Evolutionary conservation across 2,329 filamentous ascomycete genomes (phyloP).

Genomic region (Fusarium sp.): DNA sequence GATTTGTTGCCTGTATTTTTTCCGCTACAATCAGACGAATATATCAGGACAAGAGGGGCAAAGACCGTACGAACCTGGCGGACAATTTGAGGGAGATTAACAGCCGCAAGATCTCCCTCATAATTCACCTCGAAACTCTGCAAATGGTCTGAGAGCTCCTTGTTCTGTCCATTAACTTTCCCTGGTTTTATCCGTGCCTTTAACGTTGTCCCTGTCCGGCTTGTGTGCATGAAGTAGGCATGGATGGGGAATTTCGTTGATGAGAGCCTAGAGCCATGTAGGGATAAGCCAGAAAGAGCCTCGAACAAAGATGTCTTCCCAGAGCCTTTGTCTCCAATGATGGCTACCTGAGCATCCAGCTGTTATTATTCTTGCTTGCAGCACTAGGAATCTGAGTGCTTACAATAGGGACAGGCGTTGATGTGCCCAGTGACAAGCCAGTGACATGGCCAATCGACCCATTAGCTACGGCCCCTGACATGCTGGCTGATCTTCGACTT

Average conservation of each 20-base stretch:
- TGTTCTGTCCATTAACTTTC: accelerated
- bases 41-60: accelerated
- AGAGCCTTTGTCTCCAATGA: background rate
- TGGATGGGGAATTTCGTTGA: background rate
- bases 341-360: background rate
- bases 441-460: background rate
- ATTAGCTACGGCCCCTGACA: background rate
- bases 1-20: background rate
- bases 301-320: background rate
- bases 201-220: background rate
- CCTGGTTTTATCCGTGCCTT: background rate
- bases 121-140: background rate
- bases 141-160: background rate
- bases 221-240: background rate
- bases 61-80: background rate
- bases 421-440: background rate
- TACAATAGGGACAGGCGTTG: background rate
- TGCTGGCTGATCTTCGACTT: background rate
- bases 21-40: accelerated
- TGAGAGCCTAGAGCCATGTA: background rate
- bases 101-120: background rate
- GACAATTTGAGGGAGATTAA: background rate
- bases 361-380: background rate
- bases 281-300: background rate
- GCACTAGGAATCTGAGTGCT: background rate